These are phyloP conservation scores for Tolypocladium inflatum DNA, from an alignment of 2,329 filamentous ascomycete genomes.

Conservation along the genomic window DNA sequence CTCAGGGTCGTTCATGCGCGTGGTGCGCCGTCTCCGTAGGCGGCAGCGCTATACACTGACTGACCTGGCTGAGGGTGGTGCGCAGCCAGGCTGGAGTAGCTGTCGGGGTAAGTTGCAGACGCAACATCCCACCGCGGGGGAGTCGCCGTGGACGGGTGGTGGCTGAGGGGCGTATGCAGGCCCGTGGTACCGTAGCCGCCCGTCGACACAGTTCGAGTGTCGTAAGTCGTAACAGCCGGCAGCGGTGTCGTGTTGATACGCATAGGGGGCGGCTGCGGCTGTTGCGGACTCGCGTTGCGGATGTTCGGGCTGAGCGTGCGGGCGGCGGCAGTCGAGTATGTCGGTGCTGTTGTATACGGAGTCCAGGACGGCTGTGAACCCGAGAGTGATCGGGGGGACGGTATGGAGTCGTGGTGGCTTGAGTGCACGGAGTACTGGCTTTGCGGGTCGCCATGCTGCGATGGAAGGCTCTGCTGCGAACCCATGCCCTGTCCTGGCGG, in stretches of 20 bases:
- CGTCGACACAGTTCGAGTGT: slow-evolving; percentile 20
- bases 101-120: slow-evolving; percentile 26
- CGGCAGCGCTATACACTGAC: slow-evolving; percentile 30
- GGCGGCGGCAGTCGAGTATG: slow-evolving; percentile 21
- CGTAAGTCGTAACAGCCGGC: slow-evolving; percentile 30
- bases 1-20: slow-evolving; percentile 24
- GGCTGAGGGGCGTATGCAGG: slow-evolving; percentile 28
- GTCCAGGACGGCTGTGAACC: slow-evolving; percentile 40
- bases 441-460: slow-evolving; percentile 21
- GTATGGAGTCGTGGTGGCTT: slow-evolving; percentile 38
- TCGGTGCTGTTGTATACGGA: slow-evolving; percentile 27
- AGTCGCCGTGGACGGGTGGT: slow-evolving; percentile 26
- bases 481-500: slow-evolving; percentile 28
- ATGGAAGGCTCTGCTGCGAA: slow-evolving; percentile 17
- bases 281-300: slow-evolving; percentile 24
- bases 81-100: slow-evolving; percentile 26
- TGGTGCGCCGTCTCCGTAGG: slow-evolving; percentile 32
- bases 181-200: slow-evolving; percentile 29
- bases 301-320: slow-evolving; percentile 33
- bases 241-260: slow-evolving; percentile 27
- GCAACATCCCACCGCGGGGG: slow-evolving; percentile 31
- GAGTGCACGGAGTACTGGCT: slow-evolving; percentile 30
- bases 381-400: slow-evolving; percentile 42
- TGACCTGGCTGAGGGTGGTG: slow-evolving; percentile 22
- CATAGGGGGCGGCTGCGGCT: slow-evolving; percentile 20